Conservation (phyloP, 768 basidiomycete species). For the Suillus subaureus region DNA sequence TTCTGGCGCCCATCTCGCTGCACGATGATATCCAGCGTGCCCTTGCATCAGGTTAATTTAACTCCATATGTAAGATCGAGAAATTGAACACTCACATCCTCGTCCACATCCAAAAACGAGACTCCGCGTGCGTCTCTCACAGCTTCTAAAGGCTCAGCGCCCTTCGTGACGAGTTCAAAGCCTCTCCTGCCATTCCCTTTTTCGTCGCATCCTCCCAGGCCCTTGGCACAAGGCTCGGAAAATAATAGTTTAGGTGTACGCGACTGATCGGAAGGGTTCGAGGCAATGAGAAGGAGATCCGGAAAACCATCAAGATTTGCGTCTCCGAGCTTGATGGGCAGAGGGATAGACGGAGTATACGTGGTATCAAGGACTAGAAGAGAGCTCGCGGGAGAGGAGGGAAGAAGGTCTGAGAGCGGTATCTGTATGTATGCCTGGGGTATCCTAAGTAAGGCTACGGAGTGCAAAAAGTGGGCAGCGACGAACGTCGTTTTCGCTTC, state of each 20-base stretch:
- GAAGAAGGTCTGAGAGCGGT: slow-evolving; percentile 62
- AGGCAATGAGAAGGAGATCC: slow-evolving; percentile 70
- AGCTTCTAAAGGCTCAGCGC: slow-evolving; percentile 59
- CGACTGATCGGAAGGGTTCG: slow-evolving; percentile 38
- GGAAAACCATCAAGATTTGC: slow-evolving; percentile 94
- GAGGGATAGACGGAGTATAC: slow-evolving; percentile 65
- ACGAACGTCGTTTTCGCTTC: slow-evolving; percentile 53
- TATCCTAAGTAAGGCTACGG: slow-evolving; percentile 4
- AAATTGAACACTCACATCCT: slow-evolving; percentile 68
- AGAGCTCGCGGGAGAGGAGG: slow-evolving; percentile 42
- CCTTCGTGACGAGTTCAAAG: slow-evolving; percentile 57
- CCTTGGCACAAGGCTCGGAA: slow-evolving; percentile 61
- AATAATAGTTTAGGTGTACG: slow-evolving; percentile 63
- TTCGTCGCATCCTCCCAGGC: slow-evolving; percentile 58
- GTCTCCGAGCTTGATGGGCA: slow-evolving; percentile 85
- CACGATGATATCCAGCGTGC: slow-evolving; percentile 88
- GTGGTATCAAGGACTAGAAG: slow-evolving; percentile 75
- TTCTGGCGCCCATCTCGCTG: slow-evolving; percentile 76
- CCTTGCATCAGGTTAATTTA: slow-evolving; percentile 47
- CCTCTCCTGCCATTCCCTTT: slow-evolving; percentile 60
- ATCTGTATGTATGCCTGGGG: slow-evolving; percentile 68
- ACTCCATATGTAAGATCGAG: background rate
- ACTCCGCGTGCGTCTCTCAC: slow-evolving; percentile 80
- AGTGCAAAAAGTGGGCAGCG: background rate
- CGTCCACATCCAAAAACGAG: slow-evolving; percentile 90